These are phyloP conservation scores for Dendrobium officinale DNA, from an alignment of 106 monocot species.

Conservation along the genomic window DNA sequence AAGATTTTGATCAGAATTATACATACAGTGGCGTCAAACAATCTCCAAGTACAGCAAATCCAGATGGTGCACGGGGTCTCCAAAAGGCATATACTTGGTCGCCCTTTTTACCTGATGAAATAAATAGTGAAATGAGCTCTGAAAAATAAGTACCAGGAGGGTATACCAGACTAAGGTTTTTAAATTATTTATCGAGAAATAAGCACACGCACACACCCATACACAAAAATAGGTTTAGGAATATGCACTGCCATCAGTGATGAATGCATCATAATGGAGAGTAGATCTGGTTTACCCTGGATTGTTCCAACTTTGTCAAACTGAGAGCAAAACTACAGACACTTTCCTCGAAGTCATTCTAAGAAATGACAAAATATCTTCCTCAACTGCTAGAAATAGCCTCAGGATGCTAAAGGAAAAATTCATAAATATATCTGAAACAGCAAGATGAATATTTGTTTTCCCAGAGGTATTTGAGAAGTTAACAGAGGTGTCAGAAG, in stretches of 20 bases:
- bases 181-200: neutral
- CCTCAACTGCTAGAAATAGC: conserved; percentile 80
- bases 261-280: neutral
- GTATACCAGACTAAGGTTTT: neutral
- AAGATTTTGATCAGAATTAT: conserved; percentile 7
- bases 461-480: conserved; percentile 73
- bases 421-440: conserved; percentile 91
- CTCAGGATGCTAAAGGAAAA: conserved; percentile 82
- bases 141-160: neutral
- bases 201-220: neutral
- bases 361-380: conserved; percentile 92
- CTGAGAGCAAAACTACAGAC: conserved; percentile 70
- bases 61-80: conserved; percentile 95
- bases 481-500: conserved; percentile 67
- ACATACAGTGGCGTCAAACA: conserved; percentile 85
- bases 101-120: conserved; percentile 36
- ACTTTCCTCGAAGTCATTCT: conserved; percentile 88
- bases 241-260: neutral
- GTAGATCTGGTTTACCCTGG: conserved; percentile 35
- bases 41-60: conserved; percentile 95
- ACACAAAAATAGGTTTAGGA: neutral
- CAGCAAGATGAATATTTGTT: conserved; percentile 55
- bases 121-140: conserved; percentile 1
- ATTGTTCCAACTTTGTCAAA: conserved; percentile 90
- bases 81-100: conserved; percentile 78